A percentile compares a stretch with the other conserved stretches of the same genome.
Evolutionary conservation across 805 yeast genomes (phyloP).

Genomic region (Candida pini): DNA sequence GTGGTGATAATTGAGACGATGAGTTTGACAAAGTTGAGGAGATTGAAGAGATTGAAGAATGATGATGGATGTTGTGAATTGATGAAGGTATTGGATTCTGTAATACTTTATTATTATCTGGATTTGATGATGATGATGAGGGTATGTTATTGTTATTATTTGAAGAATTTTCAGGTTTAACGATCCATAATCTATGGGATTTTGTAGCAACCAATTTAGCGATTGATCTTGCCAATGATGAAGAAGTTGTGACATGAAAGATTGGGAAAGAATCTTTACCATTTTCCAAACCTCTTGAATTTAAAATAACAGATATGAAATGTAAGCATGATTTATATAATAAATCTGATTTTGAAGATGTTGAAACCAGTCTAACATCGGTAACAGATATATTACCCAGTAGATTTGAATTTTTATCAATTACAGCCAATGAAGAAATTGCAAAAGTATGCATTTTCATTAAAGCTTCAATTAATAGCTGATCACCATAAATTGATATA

Average conservation of each 20-base stretch:
- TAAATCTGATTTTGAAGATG: constrained; percentile 79
- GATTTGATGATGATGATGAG: constrained; percentile 12
- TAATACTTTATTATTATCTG: constrained; percentile 10
- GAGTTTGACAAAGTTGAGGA: neutral
- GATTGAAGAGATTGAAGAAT: constrained; percentile 4
- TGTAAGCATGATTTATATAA: constrained; percentile 80
- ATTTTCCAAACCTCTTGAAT: constrained; percentile 84
- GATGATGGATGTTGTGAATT: constrained; percentile 12
- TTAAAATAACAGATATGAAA: constrained; percentile 79
- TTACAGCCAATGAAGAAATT: constrained; percentile 88
- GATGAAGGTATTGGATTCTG: constrained; percentile 11
- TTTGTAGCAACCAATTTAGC: constrained; percentile 95
- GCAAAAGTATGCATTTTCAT: constrained; percentile 77
- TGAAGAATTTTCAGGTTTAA: constrained; percentile 40
- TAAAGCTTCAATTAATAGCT: constrained; percentile 79
- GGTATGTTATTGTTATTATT: no score
- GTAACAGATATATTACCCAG: constrained; percentile 93
- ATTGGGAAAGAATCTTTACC: constrained; percentile 97
- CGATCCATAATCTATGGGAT: constrained; percentile 86
- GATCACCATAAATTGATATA: constrained; percentile 81
- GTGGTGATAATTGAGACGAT: neutral
- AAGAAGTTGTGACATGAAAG: constrained; percentile 78
- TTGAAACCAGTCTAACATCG: constrained; percentile 84
- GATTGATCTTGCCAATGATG: constrained; percentile 80
- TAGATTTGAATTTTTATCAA: constrained; percentile 68